Evolutionary conservation across 495 filamentous ascomycete genomes (phyloP).

Genomic region (Xylaria castorea): DNA sequence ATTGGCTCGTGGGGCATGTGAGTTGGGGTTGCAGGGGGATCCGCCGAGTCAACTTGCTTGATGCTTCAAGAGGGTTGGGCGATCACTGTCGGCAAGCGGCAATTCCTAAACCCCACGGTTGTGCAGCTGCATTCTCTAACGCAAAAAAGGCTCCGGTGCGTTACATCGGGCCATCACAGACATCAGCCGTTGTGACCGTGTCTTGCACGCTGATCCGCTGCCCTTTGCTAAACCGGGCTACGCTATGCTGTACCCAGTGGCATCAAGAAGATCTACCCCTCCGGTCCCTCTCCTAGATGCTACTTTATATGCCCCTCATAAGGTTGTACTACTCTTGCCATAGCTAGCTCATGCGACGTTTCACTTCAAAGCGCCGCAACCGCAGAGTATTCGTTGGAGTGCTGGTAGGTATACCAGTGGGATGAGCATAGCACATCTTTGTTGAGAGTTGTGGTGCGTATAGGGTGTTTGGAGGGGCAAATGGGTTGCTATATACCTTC

Average conservation of each 20-base stretch:
- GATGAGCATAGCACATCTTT: neutral
- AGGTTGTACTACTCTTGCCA: slow-evolving; percentile 1
- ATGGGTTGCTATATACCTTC: neutral
- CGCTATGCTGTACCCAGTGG: neutral
- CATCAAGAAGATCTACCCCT: slow-evolving; percentile 16
- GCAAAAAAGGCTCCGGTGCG: slow-evolving; percentile 21
- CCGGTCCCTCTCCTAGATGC: slow-evolving; percentile 8
- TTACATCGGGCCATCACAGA: slow-evolving; percentile 31
- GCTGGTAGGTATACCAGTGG: neutral
- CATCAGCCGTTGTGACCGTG: slow-evolving; percentile 26
- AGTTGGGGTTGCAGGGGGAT: slow-evolving; percentile 9
- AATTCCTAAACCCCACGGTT: slow-evolving; percentile 24
- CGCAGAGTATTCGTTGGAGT: slow-evolving; percentile 23
- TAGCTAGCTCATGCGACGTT: slow-evolving; percentile 19
- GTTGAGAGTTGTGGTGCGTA: slow-evolving; percentile 3
- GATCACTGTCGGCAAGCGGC: slow-evolving; percentile 31
- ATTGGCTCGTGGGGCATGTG: slow-evolving; percentile 27
- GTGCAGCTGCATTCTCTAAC: slow-evolving; percentile 26
- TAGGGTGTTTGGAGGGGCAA: neutral
- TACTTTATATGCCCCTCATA: slow-evolving; percentile 16
- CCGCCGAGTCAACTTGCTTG: slow-evolving; percentile 25
- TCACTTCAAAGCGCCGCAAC: slow-evolving; percentile 22
- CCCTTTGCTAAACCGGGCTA: slow-evolving; percentile 14
- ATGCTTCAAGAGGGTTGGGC: slow-evolving; percentile 19
- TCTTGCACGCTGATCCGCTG: slow-evolving; percentile 21